Conservation (phyloP, 2,329 filamentous ascomycete genomes). For the Colletotrichum sp. region DNA sequence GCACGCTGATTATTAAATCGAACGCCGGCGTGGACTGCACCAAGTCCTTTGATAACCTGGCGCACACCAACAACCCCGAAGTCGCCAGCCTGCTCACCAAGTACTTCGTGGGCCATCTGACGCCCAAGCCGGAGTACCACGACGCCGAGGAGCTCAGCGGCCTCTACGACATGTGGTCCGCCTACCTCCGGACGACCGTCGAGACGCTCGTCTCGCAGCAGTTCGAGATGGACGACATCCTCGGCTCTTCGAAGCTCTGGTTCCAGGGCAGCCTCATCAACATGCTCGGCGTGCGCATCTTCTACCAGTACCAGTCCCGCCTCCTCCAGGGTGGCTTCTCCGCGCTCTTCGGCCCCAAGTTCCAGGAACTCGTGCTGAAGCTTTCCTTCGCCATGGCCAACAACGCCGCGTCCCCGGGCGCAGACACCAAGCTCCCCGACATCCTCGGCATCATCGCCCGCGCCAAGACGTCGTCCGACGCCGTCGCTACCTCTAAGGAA, state of each 20-base stretch:
- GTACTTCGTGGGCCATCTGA: conserved; percentile 58
- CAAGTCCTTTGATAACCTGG: conserved; percentile 57
- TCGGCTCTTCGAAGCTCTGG: conserved; percentile 51
- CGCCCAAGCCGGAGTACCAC: conserved; percentile 50
- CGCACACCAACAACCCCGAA: conserved; percentile 60
- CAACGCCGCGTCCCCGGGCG: conserved; percentile 34
- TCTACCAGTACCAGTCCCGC: conserved; percentile 57
- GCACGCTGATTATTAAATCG: conserved; percentile 57
- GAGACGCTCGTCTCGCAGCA: conserved; percentile 58
- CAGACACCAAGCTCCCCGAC: conserved; percentile 44
- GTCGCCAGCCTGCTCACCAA: conserved; percentile 57
- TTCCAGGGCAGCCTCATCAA: conserved; percentile 50
- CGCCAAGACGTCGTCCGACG: conserved; percentile 50
- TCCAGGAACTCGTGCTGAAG: conserved; percentile 58
- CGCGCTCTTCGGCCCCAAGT: conserved; percentile 53
- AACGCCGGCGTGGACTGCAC: conserved; percentile 59
- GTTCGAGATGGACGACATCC: conserved; percentile 58
- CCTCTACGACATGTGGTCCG: conserved; percentile 55
- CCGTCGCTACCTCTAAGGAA: conserved; percentile 50
- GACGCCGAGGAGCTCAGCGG: conserved; percentile 44
- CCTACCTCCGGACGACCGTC: conserved; percentile 52
- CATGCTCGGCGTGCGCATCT: conserved; percentile 53
- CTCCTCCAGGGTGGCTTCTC: conserved; percentile 55
- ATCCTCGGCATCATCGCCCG: conserved; percentile 46
- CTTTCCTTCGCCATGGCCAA: conserved; percentile 54